Base-by-base conservation (phyloP, 257 asterid species). In the Primulina huaijiensis region DNA sequence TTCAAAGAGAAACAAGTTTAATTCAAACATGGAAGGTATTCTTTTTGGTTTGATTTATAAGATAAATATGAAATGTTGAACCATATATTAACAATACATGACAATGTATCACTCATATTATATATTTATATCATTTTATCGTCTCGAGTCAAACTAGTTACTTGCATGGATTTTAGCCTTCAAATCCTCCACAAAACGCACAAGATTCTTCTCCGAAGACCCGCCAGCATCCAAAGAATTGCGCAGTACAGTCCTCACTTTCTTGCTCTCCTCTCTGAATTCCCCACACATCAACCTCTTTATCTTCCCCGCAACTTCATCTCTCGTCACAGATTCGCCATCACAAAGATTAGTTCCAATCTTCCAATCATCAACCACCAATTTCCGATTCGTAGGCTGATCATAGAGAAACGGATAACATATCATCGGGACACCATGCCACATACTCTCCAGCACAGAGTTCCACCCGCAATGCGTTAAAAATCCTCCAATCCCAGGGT, bases 401-500 rank as follows among this genome's bases (percentile, higher is more conserved):
- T 91, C 97, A 0, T 87, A 78, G 20, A 83, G 60, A 37, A 78
- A 46, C 2, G 88, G 96, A 68, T 74, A 83, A 52, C 96, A 85
- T 0, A 89, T 74, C 86, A 89, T 78, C 0, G 95, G 95, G 0
- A 83, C 81, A 0, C 88, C 79, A 33, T 79, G 79, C 89, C 90
- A 89, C 2, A 80, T 60, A 8, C 97, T 86, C 53, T 89, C 95
- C 63, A 87, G 25, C 0, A 79, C 60, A 21, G 95, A 91, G 50
- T 87, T 91, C 95, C 97, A 91, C 8, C 97, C 96, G 33, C 95
- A 89, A 5, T 91, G 97, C 0, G 88, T 89, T 59, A 91, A 38
- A 20, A 91, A 91, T 0, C 90, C 92, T 2, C 96, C 95, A 1
- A 86, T 52, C 1, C 86, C 87, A 2, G 80, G 84, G 35, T 83